Base-by-base conservation (phyloP, 306 rosid species). In the Trichosanthes cucumerina region DNA sequence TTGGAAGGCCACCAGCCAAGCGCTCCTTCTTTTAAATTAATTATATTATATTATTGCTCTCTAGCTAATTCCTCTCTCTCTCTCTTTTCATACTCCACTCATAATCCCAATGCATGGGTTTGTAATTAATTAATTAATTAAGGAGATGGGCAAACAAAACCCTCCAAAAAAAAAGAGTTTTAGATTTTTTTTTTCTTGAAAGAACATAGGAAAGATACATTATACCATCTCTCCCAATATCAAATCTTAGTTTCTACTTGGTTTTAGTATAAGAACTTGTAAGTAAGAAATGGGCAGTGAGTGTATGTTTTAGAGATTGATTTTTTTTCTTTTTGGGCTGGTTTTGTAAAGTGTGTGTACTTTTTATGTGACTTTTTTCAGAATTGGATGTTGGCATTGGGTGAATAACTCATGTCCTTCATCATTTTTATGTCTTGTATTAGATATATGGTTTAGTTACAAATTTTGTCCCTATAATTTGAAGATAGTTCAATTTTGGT, bases 1-100 rank as follows among this genome's bases (percentile, higher is more conserved):
- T 95, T 79, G 97, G 99, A 78, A 91, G 95, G 83, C 82, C 95
- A 58, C 99, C 99, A 9, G 89, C 84, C 43, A 95, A 95, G 76
- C 88, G 91, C 68, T 92, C 99, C 76, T 88, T 95, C 91, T 95
- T 95, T 76, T 86, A 78, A 87, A 28, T 60, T 12, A 18, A n/a
- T n/a, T n/a, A n/a, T n/a, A n/a, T n/a, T 28, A 28, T 1, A 28
- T 28, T 28, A 28, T 28, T 28, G 33, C 33, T 28, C 33, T 28
- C 33, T 28, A n/a, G n/a, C n/a, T n/a, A n/a, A n/a, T n/a, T n/a
- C n/a, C n/a, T n/a, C n/a, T 28, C 33, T 28, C 9, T 28, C 39
- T 15, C 10, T 36, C 24, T 10, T 46, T 11, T 46, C 16, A 46
- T 46, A 11, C 13, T 46, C 4, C 4, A 11, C 16, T 41, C 44